A percentile compares a stretch with the other conserved stretches of the same genome.
phyloP scores from a whole-genome alignment of 2,329 filamentous ascomycete species.

The Cercospora sesami region DNA sequence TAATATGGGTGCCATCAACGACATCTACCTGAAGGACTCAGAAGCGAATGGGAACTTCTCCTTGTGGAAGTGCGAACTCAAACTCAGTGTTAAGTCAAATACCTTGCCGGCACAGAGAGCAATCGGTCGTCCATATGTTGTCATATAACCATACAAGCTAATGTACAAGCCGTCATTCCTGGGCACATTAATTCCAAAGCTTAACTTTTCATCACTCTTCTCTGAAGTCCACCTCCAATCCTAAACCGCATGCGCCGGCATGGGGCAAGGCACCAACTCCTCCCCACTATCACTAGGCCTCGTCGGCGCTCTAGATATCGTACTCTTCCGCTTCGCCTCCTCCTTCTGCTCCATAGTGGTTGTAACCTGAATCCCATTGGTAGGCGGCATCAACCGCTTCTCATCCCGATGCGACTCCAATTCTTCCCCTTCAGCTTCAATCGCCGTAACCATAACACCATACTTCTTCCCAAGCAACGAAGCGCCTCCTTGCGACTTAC shows the following conservation, averaged over 20 bases:
- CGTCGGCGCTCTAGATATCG: not conserved
- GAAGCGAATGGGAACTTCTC: not conserved
- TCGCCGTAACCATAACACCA: slow-evolving; percentile 9
- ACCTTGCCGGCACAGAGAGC: not conserved
- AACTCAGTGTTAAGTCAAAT: not conserved
- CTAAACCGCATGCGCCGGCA: not conserved
- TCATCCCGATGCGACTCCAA: slow-evolving; percentile 2
- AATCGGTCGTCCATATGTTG: not conserved
- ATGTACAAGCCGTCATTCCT: not conserved
- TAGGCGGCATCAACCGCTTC: not conserved
- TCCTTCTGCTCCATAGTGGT: slow-evolving; percentile 17
- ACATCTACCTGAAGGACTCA: not conserved
- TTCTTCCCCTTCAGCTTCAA: slow-evolving; percentile 9
- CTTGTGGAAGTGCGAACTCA: not conserved
- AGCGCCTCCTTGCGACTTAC: not conserved
- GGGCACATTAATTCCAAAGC: not conserved
- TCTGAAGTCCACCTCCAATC: not conserved
- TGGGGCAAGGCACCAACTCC: slow-evolving; percentile 1
- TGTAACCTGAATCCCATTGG: slow-evolving; percentile 12
- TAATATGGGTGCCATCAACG: not conserved
- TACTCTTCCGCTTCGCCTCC: slow-evolving; percentile 10
- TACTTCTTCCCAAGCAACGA: slow-evolving; percentile 4
- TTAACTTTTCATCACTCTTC: not conserved
- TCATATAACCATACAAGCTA: not conserved
- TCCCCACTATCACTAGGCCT: slow-evolving; percentile 5